Base-by-base conservation (phyloP, 2,329 filamentous ascomycete species). In the Penicillium sp. region DNA sequence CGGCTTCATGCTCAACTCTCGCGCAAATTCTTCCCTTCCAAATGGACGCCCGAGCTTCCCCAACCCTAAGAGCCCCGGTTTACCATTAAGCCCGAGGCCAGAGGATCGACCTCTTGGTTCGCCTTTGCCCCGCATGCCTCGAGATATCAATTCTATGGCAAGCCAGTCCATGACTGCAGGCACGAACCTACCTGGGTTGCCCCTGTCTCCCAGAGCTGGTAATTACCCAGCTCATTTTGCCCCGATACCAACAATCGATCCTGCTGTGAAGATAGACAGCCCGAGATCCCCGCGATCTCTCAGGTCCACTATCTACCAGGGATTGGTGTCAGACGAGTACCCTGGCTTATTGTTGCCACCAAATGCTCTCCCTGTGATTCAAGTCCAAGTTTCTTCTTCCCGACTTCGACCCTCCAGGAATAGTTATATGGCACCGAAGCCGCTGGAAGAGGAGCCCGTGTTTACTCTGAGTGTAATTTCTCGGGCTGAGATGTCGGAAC, bases 331-430 rank as follows among this genome's bases (percentile, higher is more conserved):
- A 0, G 92, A 96, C 0, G 90, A 96, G 63, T 93, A 92, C 70
- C 92, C 93, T 1, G 90, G 91, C 61, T 82, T 98, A 8, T 78
- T 98, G 23, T 81, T 99, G 2, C 88, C 92, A 10, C 93, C 95
- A 0, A 96, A 96, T 71, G 92, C 93, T 6, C 80, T 99, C 8
- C 90, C 91, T 3, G 91, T 91, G 1, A 89, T 99, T 55, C 85
- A 90, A 62, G 87, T 97, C 48, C 91, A 85, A 71, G 93, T 97
- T 4, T 91, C 92, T 3, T 98, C 95, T 4, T 98, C 95, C 23
- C 88, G 95, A n/a, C 87, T 99, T 81, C 92, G 91, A 70, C 95
- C 93, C 14, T 96, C 93, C 0, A 83, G 93, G 62, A 87, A 92
- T 37, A 97, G 93, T 71, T 85, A 95, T 65, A 80, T 96, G 68